phyloP scores from a whole-genome alignment of 2,329 filamentous ascomycete species.

The Dactylellina parvicollis region DNA sequence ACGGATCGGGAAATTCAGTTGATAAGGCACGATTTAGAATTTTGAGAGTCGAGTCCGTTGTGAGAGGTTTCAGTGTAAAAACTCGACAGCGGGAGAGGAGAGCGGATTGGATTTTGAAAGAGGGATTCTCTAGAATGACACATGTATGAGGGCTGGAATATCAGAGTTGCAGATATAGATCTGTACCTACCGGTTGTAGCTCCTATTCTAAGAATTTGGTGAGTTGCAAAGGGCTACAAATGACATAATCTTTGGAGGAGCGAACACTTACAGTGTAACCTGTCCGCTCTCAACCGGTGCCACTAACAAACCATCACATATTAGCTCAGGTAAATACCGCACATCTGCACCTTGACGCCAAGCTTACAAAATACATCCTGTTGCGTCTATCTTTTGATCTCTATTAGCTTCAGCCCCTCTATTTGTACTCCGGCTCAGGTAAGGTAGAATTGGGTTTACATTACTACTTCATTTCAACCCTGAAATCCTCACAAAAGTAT shows the following conservation, averaged over 20 bases:
- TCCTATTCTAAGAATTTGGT: constrained; percentile 78
- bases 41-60: constrained; percentile 69
- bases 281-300: constrained; percentile 90
- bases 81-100: constrained; percentile 88
- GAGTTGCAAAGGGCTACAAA: no score
- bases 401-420: constrained; percentile 20
- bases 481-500: not conserved
- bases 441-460: no score
- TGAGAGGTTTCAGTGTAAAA: constrained; percentile 83
- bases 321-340: not conserved
- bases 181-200: constrained; percentile 76
- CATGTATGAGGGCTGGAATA: not conserved
- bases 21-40: constrained; percentile 31
- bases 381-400: constrained; percentile 70
- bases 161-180: not conserved
- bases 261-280: constrained; percentile 71
- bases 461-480: no score
- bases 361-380: constrained; percentile 80
- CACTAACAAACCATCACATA: constrained; percentile 61
- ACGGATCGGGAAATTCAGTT: constrained; percentile 27
- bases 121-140: constrained; percentile 72
- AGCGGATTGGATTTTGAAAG: constrained; percentile 89
- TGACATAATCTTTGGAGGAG: no score
- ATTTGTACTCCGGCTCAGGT: no score
- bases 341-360: not conserved